Evolutionary conservation across 306 rosid species (phyloP).

Genomic region (Dicorynia guianensis): DNA sequence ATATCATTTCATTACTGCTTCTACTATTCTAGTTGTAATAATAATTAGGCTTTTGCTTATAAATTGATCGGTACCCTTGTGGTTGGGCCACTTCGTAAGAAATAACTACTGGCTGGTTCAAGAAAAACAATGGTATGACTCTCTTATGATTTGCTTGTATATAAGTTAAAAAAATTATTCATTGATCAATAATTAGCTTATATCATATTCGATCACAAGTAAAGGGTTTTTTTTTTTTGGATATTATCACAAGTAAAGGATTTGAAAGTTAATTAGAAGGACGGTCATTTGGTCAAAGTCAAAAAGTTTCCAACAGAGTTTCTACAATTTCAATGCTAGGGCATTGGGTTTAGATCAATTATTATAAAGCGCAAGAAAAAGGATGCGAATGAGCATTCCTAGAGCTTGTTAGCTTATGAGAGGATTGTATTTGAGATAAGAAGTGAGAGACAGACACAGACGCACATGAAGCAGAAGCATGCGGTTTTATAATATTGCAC

Average conservation of each 20-base stretch:
- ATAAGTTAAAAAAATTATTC: too few species aligned
- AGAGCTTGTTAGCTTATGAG: constrained; percentile 60
- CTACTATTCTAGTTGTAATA: too few species aligned
- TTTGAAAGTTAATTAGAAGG: constrained; percentile 11
- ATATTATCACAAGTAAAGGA: constrained; percentile 4
- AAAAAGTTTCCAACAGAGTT: constrained; percentile 69
- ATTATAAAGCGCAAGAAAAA: constrained; percentile 46
- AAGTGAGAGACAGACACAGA: constrained; percentile 48
- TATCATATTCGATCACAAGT: too few species aligned
- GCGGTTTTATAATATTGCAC: constrained; percentile 46
- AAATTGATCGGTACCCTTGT: too few species aligned
- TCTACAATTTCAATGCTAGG: constrained; percentile 46
- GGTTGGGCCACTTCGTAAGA: too few species aligned
- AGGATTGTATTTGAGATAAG: constrained; percentile 63
- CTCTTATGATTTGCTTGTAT: too few species aligned
- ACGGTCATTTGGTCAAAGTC: constrained; percentile 59
- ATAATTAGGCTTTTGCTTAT: too few species aligned
- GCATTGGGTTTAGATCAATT: constrained; percentile 57
- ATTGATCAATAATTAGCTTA: too few species aligned
- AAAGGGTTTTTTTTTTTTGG: too few species aligned
- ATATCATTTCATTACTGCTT: too few species aligned
- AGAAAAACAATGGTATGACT: too few species aligned
- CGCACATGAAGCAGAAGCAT: constrained; percentile 67
- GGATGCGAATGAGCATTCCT: constrained; percentile 75
- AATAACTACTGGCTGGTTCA: too few species aligned